A percentile compares a stretch with the other conserved stretches of the same genome.
These are phyloP conservation scores for Oenanthe javanica DNA, from an alignment of 140 eudicot genomes.

Conservation along the genomic window DNA sequence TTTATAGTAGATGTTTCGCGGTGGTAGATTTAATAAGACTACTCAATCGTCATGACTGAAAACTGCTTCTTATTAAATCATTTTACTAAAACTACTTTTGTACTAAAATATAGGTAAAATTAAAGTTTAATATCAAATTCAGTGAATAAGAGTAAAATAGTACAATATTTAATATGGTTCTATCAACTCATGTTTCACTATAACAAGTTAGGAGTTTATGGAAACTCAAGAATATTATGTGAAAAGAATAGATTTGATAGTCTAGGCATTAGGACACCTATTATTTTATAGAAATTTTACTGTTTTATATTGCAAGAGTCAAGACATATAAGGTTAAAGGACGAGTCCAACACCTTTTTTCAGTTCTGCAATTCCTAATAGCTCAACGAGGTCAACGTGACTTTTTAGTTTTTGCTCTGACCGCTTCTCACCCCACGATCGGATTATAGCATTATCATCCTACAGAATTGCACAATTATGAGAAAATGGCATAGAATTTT, in stretches of 20 bases:
- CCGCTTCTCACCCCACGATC: constrained; percentile 82
- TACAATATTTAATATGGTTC: not conserved
- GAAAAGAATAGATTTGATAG: not conserved
- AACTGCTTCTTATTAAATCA: not conserved
- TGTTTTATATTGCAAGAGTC: not conserved
- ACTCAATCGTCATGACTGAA: not conserved
- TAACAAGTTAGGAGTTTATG: not conserved
- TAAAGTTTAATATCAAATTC: not conserved
- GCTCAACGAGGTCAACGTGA: constrained; percentile 92
- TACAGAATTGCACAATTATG: constrained; percentile 12
- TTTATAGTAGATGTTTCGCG: not conserved
- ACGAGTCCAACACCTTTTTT: constrained; percentile 45
- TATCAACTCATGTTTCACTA: not conserved
- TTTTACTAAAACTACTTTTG: not conserved
- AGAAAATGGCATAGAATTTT: not conserved
- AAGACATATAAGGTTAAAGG: not conserved
- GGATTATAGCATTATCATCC: constrained; percentile 72
- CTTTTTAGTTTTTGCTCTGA: constrained; percentile 58
- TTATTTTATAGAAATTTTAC: not conserved
- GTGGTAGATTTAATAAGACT: not conserved
- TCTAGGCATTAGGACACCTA: not conserved
- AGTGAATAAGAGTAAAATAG: not conserved
- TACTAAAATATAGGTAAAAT: not conserved
- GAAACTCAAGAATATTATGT: not conserved
- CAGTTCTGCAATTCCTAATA: constrained; percentile 77